phyloP scores from a whole-genome alignment of 1,284 basidiomycete species.

The Volvariella volvacea region DNA sequence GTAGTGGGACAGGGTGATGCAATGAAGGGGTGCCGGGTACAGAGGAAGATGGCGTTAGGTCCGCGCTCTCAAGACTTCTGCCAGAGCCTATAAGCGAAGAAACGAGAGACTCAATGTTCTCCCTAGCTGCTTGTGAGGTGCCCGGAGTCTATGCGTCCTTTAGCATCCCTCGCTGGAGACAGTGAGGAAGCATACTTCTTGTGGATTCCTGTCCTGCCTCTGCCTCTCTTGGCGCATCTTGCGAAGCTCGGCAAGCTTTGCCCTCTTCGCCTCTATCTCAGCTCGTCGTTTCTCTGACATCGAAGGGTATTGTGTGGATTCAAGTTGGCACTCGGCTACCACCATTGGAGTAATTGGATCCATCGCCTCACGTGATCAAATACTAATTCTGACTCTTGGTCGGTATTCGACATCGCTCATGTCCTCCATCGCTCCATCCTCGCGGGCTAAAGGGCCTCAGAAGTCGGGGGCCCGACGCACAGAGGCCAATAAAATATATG shows the following conservation, averaged over 20 bases:
- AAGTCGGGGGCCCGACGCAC: constrained; percentile 49
- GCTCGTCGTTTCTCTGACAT: constrained; percentile 46
- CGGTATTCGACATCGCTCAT: too few species aligned
- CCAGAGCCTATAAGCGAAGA: constrained; percentile 39
- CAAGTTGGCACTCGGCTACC: too few species aligned
- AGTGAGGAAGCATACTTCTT: constrained; percentile 31
- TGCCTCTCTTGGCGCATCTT: constrained; percentile 67
- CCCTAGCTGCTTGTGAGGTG: constrained; percentile 27
- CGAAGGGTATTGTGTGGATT: too few species aligned
- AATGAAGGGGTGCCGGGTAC: constrained; percentile 66
- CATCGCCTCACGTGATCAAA: too few species aligned
- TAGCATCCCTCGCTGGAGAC: neutral
- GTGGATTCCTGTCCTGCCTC: constrained; percentile 49
- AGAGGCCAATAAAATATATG: constrained; percentile 64
- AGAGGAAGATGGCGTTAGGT: constrained; percentile 59
- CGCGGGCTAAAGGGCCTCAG: constrained; percentile 11
- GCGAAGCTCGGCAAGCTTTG: constrained; percentile 81
- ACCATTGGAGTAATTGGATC: too few species aligned
- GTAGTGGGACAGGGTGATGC: constrained; percentile 30
- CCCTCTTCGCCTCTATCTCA: constrained; percentile 90
- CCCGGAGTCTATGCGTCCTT: constrained; percentile 17
- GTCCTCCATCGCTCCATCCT: neutral
- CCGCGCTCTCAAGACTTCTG: constrained; percentile 39
- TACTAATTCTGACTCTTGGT: too few species aligned
- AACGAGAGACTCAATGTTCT: constrained; percentile 68